Percentiles rank a stretch among this genome's conserved stretches.
Evolutionary conservation across 805 yeast species (phyloP).

Genomic region (Candida palmyrensis): DNA sequence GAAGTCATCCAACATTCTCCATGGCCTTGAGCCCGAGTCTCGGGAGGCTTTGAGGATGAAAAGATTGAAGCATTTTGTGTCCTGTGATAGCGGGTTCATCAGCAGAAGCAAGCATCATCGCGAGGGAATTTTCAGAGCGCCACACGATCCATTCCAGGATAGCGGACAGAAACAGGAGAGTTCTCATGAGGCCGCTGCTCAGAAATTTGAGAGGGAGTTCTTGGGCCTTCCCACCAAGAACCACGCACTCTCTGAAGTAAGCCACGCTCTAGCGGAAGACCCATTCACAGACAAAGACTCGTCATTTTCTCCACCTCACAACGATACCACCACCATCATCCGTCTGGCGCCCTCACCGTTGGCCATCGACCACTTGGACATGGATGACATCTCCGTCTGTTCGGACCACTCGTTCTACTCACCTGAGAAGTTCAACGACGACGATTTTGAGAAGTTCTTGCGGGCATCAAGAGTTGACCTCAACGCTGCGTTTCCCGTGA

Average conservation of each 20-base stretch:
- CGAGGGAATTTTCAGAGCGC: no score
- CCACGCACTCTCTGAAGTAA: no score
- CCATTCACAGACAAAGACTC: neutral
- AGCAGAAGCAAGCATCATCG: no score
- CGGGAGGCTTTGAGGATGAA: conserved; percentile 12
- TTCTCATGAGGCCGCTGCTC: neutral
- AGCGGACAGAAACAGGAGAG: neutral
- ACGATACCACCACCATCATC: no score
- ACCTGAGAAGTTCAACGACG: conserved; percentile 14
- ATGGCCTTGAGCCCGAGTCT: conserved; percentile 9
- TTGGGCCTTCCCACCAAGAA: no score
- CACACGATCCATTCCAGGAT: no score
- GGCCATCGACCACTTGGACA: conserved; percentile 4
- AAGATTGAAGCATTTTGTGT: conserved; percentile 19
- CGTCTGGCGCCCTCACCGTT: conserved; percentile 3
- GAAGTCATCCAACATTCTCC: conserved; percentile 8
- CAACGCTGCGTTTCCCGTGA: conserved; percentile 21
- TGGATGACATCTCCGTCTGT: conserved; percentile 15
- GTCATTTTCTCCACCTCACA: no score
- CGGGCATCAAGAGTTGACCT: conserved; percentile 30
- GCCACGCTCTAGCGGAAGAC: no score
- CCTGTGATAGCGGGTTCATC: conserved; percentile 9
- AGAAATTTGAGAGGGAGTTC: neutral
- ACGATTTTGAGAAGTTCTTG: conserved; percentile 26
- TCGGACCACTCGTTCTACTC: conserved; percentile 20